These are phyloP conservation scores for Podila clonocystis DNA, from an alignment of 192 early-diverging fungal genomes.

Conservation along the genomic window DNA sequence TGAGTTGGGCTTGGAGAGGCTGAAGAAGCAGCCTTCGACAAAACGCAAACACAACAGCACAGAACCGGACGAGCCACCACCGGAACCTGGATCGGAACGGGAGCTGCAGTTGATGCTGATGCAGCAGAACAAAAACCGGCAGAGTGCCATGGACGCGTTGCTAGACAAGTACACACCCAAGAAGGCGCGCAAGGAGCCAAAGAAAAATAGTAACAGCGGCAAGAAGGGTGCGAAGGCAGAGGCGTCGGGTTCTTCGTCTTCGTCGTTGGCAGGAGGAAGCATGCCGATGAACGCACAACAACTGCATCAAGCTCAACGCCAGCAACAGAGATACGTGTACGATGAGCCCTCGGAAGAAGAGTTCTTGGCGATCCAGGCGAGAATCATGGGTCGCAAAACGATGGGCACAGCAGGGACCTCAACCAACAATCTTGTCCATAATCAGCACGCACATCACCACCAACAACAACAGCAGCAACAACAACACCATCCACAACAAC, in stretches of 20 bases:
- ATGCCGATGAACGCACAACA: conserved; percentile 7
- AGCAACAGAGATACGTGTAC: conserved; percentile 25
- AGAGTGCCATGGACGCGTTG: conserved; percentile 63
- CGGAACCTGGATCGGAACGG: conserved; percentile 49
- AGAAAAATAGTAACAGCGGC: conserved; percentile 6
- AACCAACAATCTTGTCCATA: background rate
- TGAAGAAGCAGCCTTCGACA: conserved; percentile 57
- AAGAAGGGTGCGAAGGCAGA: background rate
- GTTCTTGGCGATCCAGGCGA: conserved; percentile 31
- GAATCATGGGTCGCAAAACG: conserved; percentile 25
- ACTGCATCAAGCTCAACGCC: conserved; percentile 15
- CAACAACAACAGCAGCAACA: conserved; percentile 13
- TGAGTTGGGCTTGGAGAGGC: conserved; percentile 64
- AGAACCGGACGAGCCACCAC: conserved; percentile 46
- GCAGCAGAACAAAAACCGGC: conserved; percentile 56
- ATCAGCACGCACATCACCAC: background rate
- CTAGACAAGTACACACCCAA: conserved; percentile 54
- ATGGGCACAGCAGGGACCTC: conserved; percentile 12
- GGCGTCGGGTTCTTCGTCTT: background rate
- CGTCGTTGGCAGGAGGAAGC: conserved; percentile 2
- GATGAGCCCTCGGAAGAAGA: conserved; percentile 35
- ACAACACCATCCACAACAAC: conserved; percentile 19
- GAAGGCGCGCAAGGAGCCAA: conserved; percentile 23
- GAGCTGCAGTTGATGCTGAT: conserved; percentile 68
- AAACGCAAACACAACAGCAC: conserved; percentile 28